A percentile compares a stretch with the other conserved stretches of the same genome.
phyloP scores from a whole-genome alignment of 495 filamentous ascomycete genomes.

The Xylaria nigripes region DNA sequence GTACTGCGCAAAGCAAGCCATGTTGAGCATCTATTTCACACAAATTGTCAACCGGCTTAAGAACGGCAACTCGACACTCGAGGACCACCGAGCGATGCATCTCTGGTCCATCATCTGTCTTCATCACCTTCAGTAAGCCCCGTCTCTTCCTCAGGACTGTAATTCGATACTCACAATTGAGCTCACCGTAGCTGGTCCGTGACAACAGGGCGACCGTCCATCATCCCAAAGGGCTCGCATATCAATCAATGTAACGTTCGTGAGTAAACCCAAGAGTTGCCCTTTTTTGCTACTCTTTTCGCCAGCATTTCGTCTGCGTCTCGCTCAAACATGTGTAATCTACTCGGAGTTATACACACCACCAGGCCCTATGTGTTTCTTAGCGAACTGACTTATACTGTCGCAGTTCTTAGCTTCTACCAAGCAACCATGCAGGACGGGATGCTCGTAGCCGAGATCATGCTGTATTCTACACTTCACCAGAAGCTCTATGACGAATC shows the following conservation, averaged over 20 bases:
- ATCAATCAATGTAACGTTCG: slow-evolving; percentile 23
- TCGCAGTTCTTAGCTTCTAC: slow-evolving; percentile 23
- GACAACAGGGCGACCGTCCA: slow-evolving; percentile 24
- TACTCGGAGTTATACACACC: neutral
- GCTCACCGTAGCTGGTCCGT: slow-evolving; percentile 17
- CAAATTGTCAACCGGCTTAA: slow-evolving; percentile 22
- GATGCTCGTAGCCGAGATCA: slow-evolving; percentile 27
- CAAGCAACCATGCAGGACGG: slow-evolving; percentile 26
- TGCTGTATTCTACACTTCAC: slow-evolving; percentile 21
- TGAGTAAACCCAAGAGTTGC: neutral
- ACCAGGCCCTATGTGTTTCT: neutral
- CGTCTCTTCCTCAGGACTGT: neutral
- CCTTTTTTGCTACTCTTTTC: neutral
- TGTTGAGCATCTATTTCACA: slow-evolving; percentile 25
- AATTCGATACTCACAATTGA: neutral
- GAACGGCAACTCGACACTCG: slow-evolving; percentile 13
- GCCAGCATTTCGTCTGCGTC: neutral
- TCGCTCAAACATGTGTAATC: neutral
- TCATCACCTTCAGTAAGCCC: slow-evolving; percentile 23
- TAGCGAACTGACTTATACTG: neutral
- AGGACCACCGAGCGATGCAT: slow-evolving; percentile 21
- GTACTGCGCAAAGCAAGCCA: slow-evolving; percentile 26
- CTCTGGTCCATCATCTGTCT: slow-evolving; percentile 28
- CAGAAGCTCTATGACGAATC: slow-evolving; percentile 22
- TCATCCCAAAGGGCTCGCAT: slow-evolving; percentile 19